Evolutionary conservation across 257 asterid species (phyloP), one percentile per base, ranked within the genome.

Genomic region (Jacaranda copaia): DNA sequence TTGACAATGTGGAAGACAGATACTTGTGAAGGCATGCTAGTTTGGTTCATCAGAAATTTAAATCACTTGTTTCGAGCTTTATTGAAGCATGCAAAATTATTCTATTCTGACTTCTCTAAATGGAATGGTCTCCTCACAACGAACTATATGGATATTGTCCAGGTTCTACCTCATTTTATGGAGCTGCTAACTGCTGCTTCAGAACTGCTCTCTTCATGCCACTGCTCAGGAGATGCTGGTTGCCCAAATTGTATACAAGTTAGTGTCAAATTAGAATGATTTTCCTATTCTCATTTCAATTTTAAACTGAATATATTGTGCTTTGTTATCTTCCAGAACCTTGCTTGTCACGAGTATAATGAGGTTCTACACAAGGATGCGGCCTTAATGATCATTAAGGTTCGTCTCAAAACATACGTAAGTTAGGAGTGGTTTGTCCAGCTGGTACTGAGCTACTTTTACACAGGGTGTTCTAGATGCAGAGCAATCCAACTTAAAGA

Each of bases 221-320:
- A 77, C 67, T 95, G 99, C 91, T 75, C 89, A 1, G 94, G 86
- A 56, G 97, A 90, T 74, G 81, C 88, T 15, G 99, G 97, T 70
- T 94, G 99, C 86, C 99, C 98, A 5, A 91, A 86, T 61, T 95
- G 99, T 79, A 88, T 89, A 38, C 99, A 95, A 78, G 98, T 93
- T 78, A 67, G 93, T 82, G 58, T 40, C 58, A 39, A 10, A 35
- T 70, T 25, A 12, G 53, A 13, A 40, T 57, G 19, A 58, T 16
- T 62, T 56, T n/a, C 19, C 8, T 52, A 70, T n/a, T 14, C 15
- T 52, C 14, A 55, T n/a, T 36, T 9, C 45, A 16, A 9, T 19
- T 5, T 55, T 19, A 36, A 58, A 55, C 62, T 70, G 73, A 75
- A 10, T 5, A 13, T 36, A 58, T 74, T 2, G 68, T 53, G 10